These are phyloP conservation scores for Candida takata DNA, from an alignment of 805 yeast genomes.

Conservation along the genomic window DNA sequence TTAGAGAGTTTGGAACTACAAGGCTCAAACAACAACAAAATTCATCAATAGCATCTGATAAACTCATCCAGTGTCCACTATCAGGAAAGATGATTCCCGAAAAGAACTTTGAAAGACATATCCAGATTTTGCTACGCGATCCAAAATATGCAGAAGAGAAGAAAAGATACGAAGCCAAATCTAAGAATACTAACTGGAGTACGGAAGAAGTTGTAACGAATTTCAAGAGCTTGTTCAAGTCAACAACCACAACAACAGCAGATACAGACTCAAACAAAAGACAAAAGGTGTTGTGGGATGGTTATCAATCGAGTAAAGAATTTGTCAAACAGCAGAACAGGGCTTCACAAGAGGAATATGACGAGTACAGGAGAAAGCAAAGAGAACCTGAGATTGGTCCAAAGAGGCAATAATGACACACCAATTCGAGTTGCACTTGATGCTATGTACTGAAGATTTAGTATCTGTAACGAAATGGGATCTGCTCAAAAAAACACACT, in stretches of 20 bases:
- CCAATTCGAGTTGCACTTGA: too few species aligned
- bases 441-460: too few species aligned
- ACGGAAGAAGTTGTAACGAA: constrained; percentile 57
- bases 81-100: constrained; percentile 69
- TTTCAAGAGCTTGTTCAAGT: constrained; percentile 40
- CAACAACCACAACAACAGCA: constrained; percentile 13
- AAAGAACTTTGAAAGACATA: constrained; percentile 61
- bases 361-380: constrained; percentile 19
- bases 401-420: constrained; percentile 4
- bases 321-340: constrained; percentile 15
- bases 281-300: constrained; percentile 29
- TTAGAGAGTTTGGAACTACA: constrained; percentile 66
- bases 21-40: constrained; percentile 34
- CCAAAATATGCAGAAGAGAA: constrained; percentile 72
- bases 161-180: constrained; percentile 48
- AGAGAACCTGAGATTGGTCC: constrained; percentile 10
- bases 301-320: constrained; percentile 23
- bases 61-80: constrained; percentile 63
- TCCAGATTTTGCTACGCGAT: constrained; percentile 63
- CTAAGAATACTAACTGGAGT: constrained; percentile 41
- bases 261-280: constrained; percentile 16
- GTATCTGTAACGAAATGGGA: too few species aligned
- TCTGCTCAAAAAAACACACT: too few species aligned
- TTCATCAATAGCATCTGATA: constrained; percentile 16
- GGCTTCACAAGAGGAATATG: constrained; percentile 20